Conservation (phyloP, 129 eudicot genomes). For the Saposhnikovia divaricata region DNA sequence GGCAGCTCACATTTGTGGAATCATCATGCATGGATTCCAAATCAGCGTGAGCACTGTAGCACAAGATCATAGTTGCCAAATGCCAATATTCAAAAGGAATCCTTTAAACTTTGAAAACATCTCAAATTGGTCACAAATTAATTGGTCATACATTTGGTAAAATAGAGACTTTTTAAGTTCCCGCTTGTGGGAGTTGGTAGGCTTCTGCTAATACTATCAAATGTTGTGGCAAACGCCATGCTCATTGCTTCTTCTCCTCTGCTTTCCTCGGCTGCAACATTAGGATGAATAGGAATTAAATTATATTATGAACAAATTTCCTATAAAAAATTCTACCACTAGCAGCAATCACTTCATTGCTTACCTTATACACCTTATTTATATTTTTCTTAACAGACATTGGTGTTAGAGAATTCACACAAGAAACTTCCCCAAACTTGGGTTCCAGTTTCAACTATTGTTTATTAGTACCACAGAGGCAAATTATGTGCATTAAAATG, state of each 20-base stretch:
- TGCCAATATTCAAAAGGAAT: neutral
- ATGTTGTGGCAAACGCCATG: neutral
- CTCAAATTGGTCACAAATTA: neutral
- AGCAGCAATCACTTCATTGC: neutral
- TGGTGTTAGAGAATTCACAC: neutral
- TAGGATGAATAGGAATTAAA: neutral
- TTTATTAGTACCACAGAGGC: neutral
- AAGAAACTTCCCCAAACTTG: neutral
- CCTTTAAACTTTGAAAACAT: neutral
- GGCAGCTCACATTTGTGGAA: neutral
- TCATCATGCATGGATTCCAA: neutral
- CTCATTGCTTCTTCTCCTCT: constrained; percentile 43
- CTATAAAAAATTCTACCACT: too few species aligned
- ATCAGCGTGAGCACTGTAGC: neutral
- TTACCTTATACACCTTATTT: neutral
- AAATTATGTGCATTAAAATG: neutral
- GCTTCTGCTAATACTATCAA: neutral
- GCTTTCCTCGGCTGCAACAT: constrained; percentile 47
- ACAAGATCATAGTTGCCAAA: neutral
- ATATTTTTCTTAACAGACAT: neutral
- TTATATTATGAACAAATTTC: neutral
- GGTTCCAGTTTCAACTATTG: neutral
- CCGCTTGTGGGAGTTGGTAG: neutral
- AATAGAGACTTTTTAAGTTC: neutral
- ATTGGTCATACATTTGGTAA: neutral